Evolutionary conservation across 495 filamentous ascomycete genomes (phyloP), one percentile per base, ranked within the genome.

Genomic region (Parmelia sp.): DNA sequence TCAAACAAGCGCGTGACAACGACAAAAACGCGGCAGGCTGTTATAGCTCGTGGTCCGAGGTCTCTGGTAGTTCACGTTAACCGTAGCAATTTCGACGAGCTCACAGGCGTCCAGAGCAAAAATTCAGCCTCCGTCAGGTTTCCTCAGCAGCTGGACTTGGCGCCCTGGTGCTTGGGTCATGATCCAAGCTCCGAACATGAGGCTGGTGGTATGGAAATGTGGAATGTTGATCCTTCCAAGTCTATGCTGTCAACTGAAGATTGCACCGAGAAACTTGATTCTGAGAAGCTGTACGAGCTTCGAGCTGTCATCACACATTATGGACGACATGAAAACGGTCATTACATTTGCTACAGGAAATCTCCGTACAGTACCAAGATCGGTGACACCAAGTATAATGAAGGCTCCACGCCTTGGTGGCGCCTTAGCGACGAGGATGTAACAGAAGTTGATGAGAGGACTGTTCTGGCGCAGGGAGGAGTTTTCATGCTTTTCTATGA

Each of bases 401-500:
- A 81, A 39, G 75, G 71, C 56, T 37, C 69, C 1, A 74, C 80
- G 44, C 73, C 80, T 25, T 96, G 92, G 92, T 96, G 89, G 85
- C 79, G 87, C 17, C 76, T 96, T 21, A 96, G 91, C 72, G 92
- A 96, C 71, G 88, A 95, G 53, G 84, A 89, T 62, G 91, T 96
- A 12, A 81, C 76, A 64, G 81, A 82, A 67, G 90, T 91, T 60
- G 80, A 81, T 25, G 92, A 96, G 74, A 77, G 82, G 17, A 80
- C 80, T 39, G 92, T 94, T 0, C 80, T 96, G 60, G 78, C 75
- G 3, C 90, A 93, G 69, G 84, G 86, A n/a, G 91, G 89, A 19
- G 93, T 88, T 1, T 97, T 97, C 70, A 97, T 98, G 93, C 80
- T 97, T 12, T 97, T 98, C 75, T 98, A 97, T 70, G 94, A 98